Evolutionary conservation across 805 yeast genomes (phyloP).

Genomic region (Candida loeiensis): DNA sequence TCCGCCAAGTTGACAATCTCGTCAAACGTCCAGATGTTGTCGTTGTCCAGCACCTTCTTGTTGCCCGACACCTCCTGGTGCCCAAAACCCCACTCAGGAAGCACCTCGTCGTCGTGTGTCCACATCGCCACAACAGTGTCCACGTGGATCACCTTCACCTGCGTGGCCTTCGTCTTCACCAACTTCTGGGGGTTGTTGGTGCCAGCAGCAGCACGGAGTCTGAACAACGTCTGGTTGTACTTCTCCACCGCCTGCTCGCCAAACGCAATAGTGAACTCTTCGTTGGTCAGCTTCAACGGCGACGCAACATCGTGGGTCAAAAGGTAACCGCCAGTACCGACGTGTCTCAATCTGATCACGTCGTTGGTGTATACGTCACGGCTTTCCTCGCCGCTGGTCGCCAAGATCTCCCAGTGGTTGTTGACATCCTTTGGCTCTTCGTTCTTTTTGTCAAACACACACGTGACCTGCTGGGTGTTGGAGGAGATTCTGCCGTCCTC

Average conservation of each 20-base stretch:
- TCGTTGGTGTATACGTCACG: slow-evolving; percentile 61
- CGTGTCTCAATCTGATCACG: slow-evolving; percentile 73
- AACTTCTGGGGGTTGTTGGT: slow-evolving; percentile 47
- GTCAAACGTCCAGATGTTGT: slow-evolving; percentile 76
- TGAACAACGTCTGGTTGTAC: slow-evolving; percentile 75
- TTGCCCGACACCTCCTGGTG: slow-evolving; percentile 96
- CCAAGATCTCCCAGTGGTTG: slow-evolving; percentile 85
- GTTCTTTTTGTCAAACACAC: slow-evolving; percentile 42
- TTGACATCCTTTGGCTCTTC: slow-evolving; percentile 46
- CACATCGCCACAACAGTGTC: slow-evolving; percentile 91
- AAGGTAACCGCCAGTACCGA: slow-evolving; percentile 72
- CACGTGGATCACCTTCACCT: slow-evolving; percentile 70
- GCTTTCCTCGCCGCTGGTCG: slow-evolving; percentile 32
- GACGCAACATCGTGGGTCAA: slow-evolving; percentile 96
- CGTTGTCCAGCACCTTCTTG: slow-evolving; percentile 66
- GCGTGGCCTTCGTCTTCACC: slow-evolving; percentile 67
- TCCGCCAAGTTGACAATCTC: slow-evolving; percentile 53
- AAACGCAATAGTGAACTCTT: slow-evolving; percentile 78
- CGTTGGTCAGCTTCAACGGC: slow-evolving; percentile 86
- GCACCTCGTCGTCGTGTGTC: slow-evolving; percentile 77
- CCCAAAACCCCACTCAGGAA: slow-evolving; percentile 93
- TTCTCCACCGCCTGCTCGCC: slow-evolving; percentile 49
- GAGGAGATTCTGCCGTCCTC: slow-evolving; percentile 96
- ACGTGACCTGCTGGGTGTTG: slow-evolving; percentile 91
- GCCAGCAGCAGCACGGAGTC: slow-evolving; percentile 42